phyloP scores from a whole-genome alignment of 257 asterid species.

The Gentiana dahurica region DNA sequence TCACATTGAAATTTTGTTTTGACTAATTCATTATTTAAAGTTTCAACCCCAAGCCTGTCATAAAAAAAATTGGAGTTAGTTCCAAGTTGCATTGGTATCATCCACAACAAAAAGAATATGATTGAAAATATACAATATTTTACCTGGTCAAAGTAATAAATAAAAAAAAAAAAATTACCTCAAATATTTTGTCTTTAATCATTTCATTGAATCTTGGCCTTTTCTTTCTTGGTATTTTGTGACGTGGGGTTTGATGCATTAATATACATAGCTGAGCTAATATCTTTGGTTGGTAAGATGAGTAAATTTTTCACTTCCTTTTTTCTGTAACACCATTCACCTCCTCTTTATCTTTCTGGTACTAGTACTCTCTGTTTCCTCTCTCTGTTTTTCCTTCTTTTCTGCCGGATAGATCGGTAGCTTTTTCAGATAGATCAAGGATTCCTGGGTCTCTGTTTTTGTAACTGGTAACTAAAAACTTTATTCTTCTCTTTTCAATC shows the following conservation, averaged over 20 bases:
- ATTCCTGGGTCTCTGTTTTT: background rate
- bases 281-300: conserved; percentile 2
- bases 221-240: too few species aligned
- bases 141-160: too few species aligned
- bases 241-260: background rate
- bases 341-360: background rate
- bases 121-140: too few species aligned
- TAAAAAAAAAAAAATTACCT: too few species aligned
- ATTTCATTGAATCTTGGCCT: too few species aligned
- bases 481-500: background rate
- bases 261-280: conserved; percentile 4
- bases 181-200: too few species aligned
- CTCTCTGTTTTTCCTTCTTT: conserved; percentile 10
- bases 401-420: conserved; percentile 14
- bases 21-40: too few species aligned
- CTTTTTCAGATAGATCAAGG: background rate
- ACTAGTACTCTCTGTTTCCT: background rate
- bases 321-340: background rate
- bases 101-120: too few species aligned
- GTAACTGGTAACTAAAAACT: background rate
- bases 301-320: background rate
- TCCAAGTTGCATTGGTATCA: too few species aligned
- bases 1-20: too few species aligned
- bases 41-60: too few species aligned
- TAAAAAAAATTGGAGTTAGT: too few species aligned